A percentile compares a stretch with the other conserved stretches of the same genome.
Evolutionary conservation across 805 yeast genomes (phyloP).

Genomic region (Candida nitratophila): DNA sequence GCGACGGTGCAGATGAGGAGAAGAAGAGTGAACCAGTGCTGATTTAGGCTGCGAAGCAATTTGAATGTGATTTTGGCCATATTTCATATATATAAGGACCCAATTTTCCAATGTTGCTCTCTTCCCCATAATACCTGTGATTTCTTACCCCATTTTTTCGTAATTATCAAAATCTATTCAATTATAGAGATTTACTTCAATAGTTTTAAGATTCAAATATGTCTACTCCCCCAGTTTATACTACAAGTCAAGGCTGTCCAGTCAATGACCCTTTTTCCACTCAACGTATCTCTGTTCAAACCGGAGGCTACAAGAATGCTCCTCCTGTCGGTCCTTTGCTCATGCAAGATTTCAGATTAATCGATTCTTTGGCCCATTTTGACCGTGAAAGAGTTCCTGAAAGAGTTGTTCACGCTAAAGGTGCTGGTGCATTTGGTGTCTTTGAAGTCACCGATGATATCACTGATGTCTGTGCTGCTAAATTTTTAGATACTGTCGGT

Average conservation of each 20-base stretch:
- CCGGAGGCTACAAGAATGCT: slow-evolving; percentile 18
- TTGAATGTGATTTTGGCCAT: not conserved
- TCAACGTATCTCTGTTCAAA: slow-evolving; percentile 61
- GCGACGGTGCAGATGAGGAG: slow-evolving; percentile 1
- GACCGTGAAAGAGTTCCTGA: slow-evolving; percentile 90
- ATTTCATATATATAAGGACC: no score
- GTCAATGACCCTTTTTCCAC: slow-evolving; percentile 70
- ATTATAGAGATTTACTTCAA: no score
- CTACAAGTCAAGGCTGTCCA: slow-evolving; percentile 75
- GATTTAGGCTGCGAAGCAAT: not conserved
- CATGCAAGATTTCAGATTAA: slow-evolving; percentile 72
- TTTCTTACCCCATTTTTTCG: not conserved
- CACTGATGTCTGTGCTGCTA: slow-evolving; percentile 62
- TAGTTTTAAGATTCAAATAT: slow-evolving; percentile 11
- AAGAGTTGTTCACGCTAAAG: slow-evolving; percentile 90
- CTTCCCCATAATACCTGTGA: not conserved
- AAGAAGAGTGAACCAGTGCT: not conserved
- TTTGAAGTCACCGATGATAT: slow-evolving; percentile 86
- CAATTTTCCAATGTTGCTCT: no score
- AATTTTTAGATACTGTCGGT: slow-evolving; percentile 67
- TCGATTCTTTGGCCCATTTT: slow-evolving; percentile 80
- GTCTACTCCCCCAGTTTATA: slow-evolving; percentile 47
- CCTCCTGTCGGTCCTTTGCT: slow-evolving; percentile 60
- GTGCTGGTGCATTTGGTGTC: slow-evolving; percentile 84
- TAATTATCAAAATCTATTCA: no score